Base-by-base conservation (phyloP, 371 early-diverging fungal genomes). In the Coemansia sp. region DNA sequence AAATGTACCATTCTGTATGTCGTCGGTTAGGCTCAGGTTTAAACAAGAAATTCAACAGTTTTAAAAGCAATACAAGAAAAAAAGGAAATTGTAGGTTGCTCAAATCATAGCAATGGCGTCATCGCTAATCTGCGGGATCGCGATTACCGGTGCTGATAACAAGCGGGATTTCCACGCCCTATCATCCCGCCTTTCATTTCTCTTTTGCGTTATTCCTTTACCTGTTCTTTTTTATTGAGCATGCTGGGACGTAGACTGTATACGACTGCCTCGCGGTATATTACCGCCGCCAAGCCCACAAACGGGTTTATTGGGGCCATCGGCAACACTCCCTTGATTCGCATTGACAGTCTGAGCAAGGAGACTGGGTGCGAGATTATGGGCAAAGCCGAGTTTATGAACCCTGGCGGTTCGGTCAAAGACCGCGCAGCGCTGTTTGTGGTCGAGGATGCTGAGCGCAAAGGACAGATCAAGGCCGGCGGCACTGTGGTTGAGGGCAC, bases 321-420 rank as follows among this genome's bases (percentile, higher is more conserved):
- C 66, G 96, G 96, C 51, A 95, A 95, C 82, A 95, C 96, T 0
- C 96, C 96, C 26, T 20, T 51, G 92, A 86, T 93, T 59, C 89
- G 89, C 30, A 84, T 94, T 64, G 86, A 86, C 64, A 83, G 82
- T 54, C 58, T 94, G 64, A 93, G 93, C 75, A 79, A 90, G 50
- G 91, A 91, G 72, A 93, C 94, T 3, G 94, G 94, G 42, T 91
- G 92, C 69, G 88, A 93, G 56, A 93, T 97, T 61, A 82, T 91
- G 28, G 97, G 89, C 64, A 97, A 97, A 82, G 96, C 95, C 54
- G 97, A 97, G 84, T 97, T 92, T 80, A 95, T 97, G 96, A 97
- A 97, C 80, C 95, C 97, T n/a, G 97, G 97, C 58, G 97, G 97
- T 20, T 91, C 92, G 6, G 97, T 97, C 78, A 97, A 97, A 82